Base-by-base conservation (phyloP, 2,329 filamentous ascomycete genomes). In the Leptographium procerum region DNA sequence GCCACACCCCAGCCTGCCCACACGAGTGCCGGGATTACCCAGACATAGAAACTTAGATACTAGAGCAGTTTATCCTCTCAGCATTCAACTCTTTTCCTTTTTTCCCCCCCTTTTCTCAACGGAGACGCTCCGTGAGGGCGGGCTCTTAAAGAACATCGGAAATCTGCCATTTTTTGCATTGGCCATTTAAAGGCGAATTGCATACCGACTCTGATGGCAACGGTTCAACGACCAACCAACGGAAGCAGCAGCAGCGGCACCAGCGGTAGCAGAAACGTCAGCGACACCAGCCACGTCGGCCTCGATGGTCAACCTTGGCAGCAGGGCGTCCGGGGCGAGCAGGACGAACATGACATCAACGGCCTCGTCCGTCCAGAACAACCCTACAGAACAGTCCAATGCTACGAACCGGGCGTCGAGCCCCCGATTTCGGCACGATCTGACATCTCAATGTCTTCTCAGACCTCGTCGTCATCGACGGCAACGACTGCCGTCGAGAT, bases 121-220 rank as follows among this genome's bases (percentile, higher is more conserved):
- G 22, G 52, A 58, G 45, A 58, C 57, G 57, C 52, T 58, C 52
- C 50, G 19, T 33, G 43, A 47, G 43, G 19, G 51, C n/a, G 29
- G 33, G 19, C 33, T 45, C 51, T 19, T 9, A 26, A 31, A 22
- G 13, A 14, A n/a, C 5, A 7, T 13, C 13, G 13, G 19, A 33
- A 31, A 13, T 24, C 9, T 9, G n/a, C 28, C n/a, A 10, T 24
- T 55, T 45, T 31, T 22, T 26, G 36, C 24, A 24, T 52, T 52
- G 50, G 50, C 29, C 3, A 19, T 45, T 33, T 7, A 13, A 13
- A 11, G 50, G 34, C 52, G 19, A 26, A 16, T 19, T 54, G n/a
- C 24, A 16, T 13, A 29, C 26, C 10, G 26, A 47, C 34, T 54
- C 59, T 61, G 57, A 62, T 62, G 61, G 61, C 58, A 53, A 56